These are phyloP conservation scores for Nakaseomyces uthaithaninus DNA, from an alignment of 1,139 yeast genomes.

Conservation along the genomic window DNA sequence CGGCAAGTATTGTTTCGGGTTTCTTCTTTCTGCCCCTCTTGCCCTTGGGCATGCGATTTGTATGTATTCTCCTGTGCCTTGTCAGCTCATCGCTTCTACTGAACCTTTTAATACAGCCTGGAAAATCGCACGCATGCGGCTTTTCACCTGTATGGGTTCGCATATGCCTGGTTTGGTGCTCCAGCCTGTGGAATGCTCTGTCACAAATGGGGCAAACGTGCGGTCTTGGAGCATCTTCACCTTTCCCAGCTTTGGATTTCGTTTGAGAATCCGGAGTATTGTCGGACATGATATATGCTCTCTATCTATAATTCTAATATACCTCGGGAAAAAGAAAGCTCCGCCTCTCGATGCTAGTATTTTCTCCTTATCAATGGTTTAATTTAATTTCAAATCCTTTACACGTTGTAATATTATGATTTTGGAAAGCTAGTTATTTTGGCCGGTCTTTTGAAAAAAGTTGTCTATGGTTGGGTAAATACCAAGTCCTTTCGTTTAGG, in stretches of 20 bases:
- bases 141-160: conserved; percentile 67
- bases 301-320: too few species aligned
- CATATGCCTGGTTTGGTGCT: conserved; percentile 65
- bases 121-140: conserved; percentile 63
- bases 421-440: too few species aligned
- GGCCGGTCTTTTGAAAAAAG: too few species aligned
- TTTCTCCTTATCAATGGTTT: too few species aligned
- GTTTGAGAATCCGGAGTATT: not conserved
- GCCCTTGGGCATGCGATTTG: conserved; percentile 46
- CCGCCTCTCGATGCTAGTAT: too few species aligned
- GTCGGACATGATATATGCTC: too few species aligned
- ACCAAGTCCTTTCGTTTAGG: too few species aligned
- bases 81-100: conserved; percentile 63
- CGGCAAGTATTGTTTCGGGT: conserved; percentile 7
- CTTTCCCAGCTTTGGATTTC: conserved; percentile 5
- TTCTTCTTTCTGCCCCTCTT: conserved; percentile 44
- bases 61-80: conserved; percentile 58
- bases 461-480: too few species aligned
- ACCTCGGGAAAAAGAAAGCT: too few species aligned
- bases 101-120: conserved; percentile 60
- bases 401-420: too few species aligned
- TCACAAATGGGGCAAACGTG: conserved; percentile 54
- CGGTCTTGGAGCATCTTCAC: conserved; percentile 36
- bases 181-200: conserved; percentile 55
- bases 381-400: too few species aligned